Evolutionary conservation across 805 yeast species (phyloP).

Genomic region (Diddensiella transvaalensis): DNA sequence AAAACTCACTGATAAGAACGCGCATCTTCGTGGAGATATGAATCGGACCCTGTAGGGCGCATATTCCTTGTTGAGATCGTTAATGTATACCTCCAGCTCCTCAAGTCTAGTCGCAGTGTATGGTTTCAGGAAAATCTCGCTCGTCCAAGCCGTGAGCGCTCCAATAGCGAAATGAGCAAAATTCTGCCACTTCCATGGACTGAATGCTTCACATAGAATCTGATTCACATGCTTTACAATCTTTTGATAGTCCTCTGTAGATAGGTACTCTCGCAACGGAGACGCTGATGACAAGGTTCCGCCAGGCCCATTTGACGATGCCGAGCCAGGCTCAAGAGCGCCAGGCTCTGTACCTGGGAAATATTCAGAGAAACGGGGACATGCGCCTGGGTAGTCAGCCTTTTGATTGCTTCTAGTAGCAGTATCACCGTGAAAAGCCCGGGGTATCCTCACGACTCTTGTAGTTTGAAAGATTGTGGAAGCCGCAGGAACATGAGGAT

Average conservation of each 20-base stretch:
- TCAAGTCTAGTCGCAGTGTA: constrained; percentile 32
- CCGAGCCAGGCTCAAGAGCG: constrained; percentile 13
- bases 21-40: constrained; percentile 17
- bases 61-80: constrained; percentile 13
- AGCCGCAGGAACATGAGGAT: constrained; percentile 30
- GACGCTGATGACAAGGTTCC: constrained; percentile 26
- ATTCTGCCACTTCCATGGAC: constrained; percentile 39
- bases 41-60: constrained; percentile 7
- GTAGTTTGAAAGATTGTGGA: constrained; percentile 18
- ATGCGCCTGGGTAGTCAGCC: neutral
- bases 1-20: constrained; percentile 20
- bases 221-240: constrained; percentile 47
- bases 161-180: constrained; percentile 39
- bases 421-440: constrained; percentile 14
- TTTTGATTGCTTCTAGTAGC: neutral
- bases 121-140: constrained; percentile 39
- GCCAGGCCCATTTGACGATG: neutral
- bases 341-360: constrained; percentile 27
- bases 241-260: constrained; percentile 37
- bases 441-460: constrained; percentile 22
- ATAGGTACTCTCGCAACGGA: constrained; percentile 36
- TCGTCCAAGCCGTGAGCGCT: constrained; percentile 39
- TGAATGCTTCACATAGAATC: constrained; percentile 39
- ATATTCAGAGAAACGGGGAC: constrained; percentile 23
- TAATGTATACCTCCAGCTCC: constrained; percentile 44